phyloP scores from a whole-genome alignment of 2,329 filamentous ascomycete species.

The Gaeumannomyces sp. region DNA sequence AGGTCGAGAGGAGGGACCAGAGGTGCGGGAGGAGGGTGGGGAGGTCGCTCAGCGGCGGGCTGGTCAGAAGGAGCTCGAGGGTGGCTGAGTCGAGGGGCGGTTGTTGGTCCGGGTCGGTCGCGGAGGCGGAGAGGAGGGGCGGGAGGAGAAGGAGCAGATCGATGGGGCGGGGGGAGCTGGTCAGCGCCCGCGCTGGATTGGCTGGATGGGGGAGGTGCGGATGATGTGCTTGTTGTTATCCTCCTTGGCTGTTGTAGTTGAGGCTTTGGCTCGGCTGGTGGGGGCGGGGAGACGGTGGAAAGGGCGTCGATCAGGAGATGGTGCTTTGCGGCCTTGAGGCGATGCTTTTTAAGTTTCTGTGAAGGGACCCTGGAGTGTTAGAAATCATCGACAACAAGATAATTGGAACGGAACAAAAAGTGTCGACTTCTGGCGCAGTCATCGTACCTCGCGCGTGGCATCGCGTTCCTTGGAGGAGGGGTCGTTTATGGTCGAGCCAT shows the following conservation, averaged over 20 bases:
- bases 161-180: conserved; percentile 25
- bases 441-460: conserved; percentile 40
- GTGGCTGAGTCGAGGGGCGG: conserved; percentile 28
- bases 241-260: background rate
- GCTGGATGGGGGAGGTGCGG: conserved; percentile 17
- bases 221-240: conserved; percentile 16
- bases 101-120: background rate
- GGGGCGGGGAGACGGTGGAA: conserved; percentile 32
- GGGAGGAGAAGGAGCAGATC: conserved; percentile 52
- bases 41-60: conserved; percentile 43
- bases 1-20: conserved; percentile 38
- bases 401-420: conserved; percentile 1
- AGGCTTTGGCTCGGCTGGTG: conserved; percentile 14
- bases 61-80: conserved; percentile 39
- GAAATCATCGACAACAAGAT: background rate
- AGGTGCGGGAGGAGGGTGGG: conserved; percentile 42
- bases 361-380: background rate
- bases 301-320: conserved; percentile 47
- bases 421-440: background rate
- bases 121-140: conserved; percentile 33
- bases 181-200: conserved; percentile 13
- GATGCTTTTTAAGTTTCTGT: conserved; percentile 44
- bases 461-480: conserved; percentile 43
- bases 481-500: conserved; percentile 51
- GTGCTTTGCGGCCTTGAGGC: conserved; percentile 41